A percentile compares a stretch with the other conserved stretches of the same genome.
These are phyloP conservation scores for Chenopodium berlandieri DNA, from an alignment of 148 eudicot species.

Conservation along the genomic window DNA sequence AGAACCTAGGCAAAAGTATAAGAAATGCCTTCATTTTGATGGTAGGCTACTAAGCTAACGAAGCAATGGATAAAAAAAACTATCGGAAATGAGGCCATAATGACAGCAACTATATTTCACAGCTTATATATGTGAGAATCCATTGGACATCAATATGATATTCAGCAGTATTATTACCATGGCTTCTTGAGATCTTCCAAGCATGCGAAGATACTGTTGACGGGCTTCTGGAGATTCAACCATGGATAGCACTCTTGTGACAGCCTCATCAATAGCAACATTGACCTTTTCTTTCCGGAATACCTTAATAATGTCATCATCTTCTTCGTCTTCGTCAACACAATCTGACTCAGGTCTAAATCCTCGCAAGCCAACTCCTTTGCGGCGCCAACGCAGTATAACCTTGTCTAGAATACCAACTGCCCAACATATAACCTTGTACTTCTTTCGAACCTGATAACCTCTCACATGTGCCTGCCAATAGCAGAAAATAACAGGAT, in stretches of 20 bases:
- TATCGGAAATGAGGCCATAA: not conserved
- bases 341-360: slow-evolving; percentile 48
- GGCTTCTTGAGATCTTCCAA: slow-evolving; percentile 66
- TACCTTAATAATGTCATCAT: slow-evolving; percentile 60
- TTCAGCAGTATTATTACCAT: slow-evolving; percentile 46
- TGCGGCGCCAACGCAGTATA: slow-evolving; percentile 85
- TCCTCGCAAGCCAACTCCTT: slow-evolving; percentile 80
- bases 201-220: slow-evolving; percentile 81
- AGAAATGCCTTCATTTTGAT: not conserved
- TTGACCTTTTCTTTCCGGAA: slow-evolving; percentile 75
- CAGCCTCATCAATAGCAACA: slow-evolving; percentile 78
- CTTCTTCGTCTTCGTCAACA: slow-evolving; percentile 52
- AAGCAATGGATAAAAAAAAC: not conserved
- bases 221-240: slow-evolving; percentile 79
- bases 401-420: slow-evolving; percentile 80
- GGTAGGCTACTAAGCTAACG: not conserved
- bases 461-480: slow-evolving; percentile 97
- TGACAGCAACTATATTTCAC: not conserved
- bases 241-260: slow-evolving; percentile 79
- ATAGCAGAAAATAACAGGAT: slow-evolving; percentile 14
- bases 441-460: slow-evolving; percentile 78
- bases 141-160: not conserved
- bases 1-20: not conserved
- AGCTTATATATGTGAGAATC: not conserved
- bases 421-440: slow-evolving; percentile 81